Percentiles rank a stretch among this genome's conserved stretches.
Conservation (phyloP, 164 flowering plant genomes). For the Brasenia schreberi region DNA sequence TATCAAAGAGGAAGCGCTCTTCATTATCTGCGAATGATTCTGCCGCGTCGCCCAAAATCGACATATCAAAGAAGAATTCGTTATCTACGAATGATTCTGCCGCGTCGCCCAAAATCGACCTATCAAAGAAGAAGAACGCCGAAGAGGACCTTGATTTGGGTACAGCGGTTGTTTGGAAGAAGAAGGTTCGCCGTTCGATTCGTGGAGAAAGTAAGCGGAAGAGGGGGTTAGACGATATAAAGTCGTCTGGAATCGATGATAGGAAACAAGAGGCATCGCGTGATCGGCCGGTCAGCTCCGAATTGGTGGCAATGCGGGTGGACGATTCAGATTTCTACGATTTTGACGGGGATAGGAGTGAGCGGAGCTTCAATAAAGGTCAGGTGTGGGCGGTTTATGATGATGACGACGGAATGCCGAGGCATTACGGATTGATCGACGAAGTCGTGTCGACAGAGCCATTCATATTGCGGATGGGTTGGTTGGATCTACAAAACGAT, state of each 20-base stretch:
- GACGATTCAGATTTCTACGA: constrained; percentile 84
- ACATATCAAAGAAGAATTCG: neutral
- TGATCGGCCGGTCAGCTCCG: constrained; percentile 1
- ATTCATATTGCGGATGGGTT: constrained; percentile 54
- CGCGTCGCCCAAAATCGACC: neutral
- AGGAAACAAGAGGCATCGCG: neutral
- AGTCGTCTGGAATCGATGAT: neutral
- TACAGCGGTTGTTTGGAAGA: neutral
- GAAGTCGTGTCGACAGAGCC: constrained; percentile 58
- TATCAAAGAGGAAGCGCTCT: neutral
- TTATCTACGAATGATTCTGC: neutral
- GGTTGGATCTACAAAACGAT: constrained; percentile 55
- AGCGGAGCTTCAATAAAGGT: constrained; percentile 63
- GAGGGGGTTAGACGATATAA: neutral
- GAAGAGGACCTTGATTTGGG: neutral
- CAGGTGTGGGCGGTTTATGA: constrained; percentile 87
- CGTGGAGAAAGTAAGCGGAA: neutral
- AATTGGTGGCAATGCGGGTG: constrained; percentile 41
- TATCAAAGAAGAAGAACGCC: neutral
- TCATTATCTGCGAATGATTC: too few species aligned
- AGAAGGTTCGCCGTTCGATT: neutral
- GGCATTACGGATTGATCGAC: constrained; percentile 74
- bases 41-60: neutral
- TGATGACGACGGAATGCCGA: constrained; percentile 85
- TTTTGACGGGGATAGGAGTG: constrained; percentile 72